A percentile compares a stretch with the other conserved stretches of the same genome.
Conservation (phyloP, 352 stramenopile species). For the Globisporangium orthogonon region DNA sequence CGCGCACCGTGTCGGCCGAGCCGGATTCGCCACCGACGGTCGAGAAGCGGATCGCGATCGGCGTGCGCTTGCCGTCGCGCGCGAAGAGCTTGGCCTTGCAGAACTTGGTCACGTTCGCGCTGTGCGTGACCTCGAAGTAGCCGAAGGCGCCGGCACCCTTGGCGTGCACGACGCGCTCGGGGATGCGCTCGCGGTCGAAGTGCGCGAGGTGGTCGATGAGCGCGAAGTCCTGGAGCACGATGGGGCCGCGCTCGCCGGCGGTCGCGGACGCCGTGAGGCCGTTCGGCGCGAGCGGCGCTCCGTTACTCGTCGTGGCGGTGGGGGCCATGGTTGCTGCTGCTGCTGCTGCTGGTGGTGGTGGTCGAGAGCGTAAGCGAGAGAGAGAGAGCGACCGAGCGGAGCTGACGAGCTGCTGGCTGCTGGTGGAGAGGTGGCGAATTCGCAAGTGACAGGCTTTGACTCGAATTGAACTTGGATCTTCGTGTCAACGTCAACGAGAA, state of each 20-base stretch:
- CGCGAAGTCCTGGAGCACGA: conserved; percentile 81
- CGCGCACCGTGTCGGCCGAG: conserved; percentile 79
- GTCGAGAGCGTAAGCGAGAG: not conserved
- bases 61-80: conserved; percentile 76
- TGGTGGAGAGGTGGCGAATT: not conserved
- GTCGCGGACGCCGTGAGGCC: conserved; percentile 71
- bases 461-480: not conserved
- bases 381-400: too few relatives aligned
- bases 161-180: conserved; percentile 89
- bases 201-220: conserved; percentile 88
- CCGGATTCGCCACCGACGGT: conserved; percentile 78
- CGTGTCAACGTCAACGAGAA: not conserved
- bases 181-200: conserved; percentile 91
- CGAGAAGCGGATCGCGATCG: conserved; percentile 81
- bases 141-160: conserved; percentile 88
- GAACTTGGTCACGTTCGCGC: conserved; percentile 30
- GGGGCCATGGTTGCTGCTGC: not conserved
- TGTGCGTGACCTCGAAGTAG: conserved; percentile 87
- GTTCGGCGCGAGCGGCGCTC: conserved; percentile 49
- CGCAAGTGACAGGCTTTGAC: not conserved
- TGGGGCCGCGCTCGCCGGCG: conserved; percentile 46
- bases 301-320: conserved; percentile 47
- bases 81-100: conserved; percentile 82
- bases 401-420: too few relatives aligned
- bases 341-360: not conserved